Evolutionary conservation across 140 eudicot genomes (phyloP).

Genomic region (Bidens hawaiensis): DNA sequence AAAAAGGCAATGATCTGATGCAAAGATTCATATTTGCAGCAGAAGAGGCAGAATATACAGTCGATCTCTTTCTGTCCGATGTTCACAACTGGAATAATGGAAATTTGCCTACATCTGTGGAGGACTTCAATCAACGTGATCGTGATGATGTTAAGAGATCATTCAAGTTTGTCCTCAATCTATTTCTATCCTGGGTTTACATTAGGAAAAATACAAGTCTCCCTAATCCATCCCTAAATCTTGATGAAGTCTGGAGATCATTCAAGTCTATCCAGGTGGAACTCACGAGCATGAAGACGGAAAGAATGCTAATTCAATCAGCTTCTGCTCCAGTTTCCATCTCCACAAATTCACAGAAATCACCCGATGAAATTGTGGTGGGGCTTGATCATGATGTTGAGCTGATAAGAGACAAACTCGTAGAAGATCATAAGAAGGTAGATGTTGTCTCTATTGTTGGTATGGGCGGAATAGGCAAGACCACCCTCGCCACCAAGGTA

Average conservation of each 20-base stretch:
- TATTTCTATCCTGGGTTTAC: no score
- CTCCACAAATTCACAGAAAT: neutral
- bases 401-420: constrained; percentile 1
- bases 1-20: neutral
- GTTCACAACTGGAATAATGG: neutral
- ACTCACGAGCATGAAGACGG: neutral
- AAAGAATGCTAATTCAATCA: neutral
- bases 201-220: no score
- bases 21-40: constrained; percentile 7
- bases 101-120: no score
- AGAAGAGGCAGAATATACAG: constrained; percentile 4
- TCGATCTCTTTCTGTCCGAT: neutral
- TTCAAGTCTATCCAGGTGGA: neutral
- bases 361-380: neutral
- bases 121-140: no score
- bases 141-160: no score
- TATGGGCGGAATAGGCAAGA: no score
- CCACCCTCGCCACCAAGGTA: constrained; percentile 1
- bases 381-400: neutral
- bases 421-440: no score
- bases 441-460: no score
- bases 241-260: neutral
- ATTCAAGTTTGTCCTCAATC: no score
- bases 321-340: no score
- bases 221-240: neutral